Evolutionary conservation across 208 protist genomes (phyloP).

Genomic region (Trypanosoma boissoni): DNA sequence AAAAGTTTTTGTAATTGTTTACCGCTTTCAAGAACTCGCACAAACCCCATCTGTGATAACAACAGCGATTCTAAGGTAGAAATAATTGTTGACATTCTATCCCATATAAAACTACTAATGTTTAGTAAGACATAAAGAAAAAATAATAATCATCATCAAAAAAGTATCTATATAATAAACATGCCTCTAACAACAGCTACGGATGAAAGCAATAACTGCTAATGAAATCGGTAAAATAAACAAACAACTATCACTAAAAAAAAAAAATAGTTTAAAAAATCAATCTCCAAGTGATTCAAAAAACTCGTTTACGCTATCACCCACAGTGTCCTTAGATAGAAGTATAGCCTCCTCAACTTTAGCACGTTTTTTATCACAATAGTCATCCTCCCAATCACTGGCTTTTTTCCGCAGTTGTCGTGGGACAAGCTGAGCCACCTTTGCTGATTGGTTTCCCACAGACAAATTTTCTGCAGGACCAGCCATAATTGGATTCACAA

Average conservation of each 20-base stretch:
- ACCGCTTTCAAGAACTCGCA: constrained; percentile 22
- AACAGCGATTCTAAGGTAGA: constrained; percentile 16
- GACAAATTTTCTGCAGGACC: neutral
- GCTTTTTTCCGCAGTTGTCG: constrained; percentile 21
- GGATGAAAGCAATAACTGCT: constrained; percentile 7
- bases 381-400: neutral
- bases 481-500: constrained; percentile 6
- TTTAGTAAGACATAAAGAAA: constrained; percentile 5
- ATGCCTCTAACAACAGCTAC: neutral
- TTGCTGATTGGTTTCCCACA: neutral
- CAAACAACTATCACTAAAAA: constrained; percentile 4
- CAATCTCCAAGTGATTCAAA: constrained; percentile 36
- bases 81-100: neutral
- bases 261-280: neutral
- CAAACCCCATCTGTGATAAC: constrained; percentile 20
- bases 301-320: constrained; percentile 54
- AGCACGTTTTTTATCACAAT: constrained; percentile 19
- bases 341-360: constrained; percentile 50
- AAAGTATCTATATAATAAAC: neutral
- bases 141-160: neutral
- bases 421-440: constrained; percentile 24
- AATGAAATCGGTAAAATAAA: constrained; percentile 18
- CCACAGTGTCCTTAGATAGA: constrained; percentile 28
- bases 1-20: constrained; percentile 27
- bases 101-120: constrained; percentile 5